phyloP scores from a whole-genome alignment of 2,329 filamentous ascomycete species.

The Colletotrichum musicola region DNA sequence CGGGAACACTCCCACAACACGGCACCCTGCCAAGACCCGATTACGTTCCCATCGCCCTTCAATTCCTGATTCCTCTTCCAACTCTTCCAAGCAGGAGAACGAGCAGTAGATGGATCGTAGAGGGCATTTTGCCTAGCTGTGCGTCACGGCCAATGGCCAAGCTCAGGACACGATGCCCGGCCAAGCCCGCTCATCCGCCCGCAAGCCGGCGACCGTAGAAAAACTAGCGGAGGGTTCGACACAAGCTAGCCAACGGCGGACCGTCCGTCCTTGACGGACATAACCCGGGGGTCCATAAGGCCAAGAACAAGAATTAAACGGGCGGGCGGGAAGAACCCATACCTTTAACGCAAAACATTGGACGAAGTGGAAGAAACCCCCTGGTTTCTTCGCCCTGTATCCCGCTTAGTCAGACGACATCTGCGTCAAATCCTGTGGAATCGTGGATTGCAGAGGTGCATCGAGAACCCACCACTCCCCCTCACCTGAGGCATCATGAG shows the following conservation, averaged over 20 bases:
- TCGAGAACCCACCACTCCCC: neutral
- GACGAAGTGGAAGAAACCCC: neutral
- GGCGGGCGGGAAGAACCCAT: neutral
- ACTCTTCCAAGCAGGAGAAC: neutral
- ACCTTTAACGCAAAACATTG: neutral
- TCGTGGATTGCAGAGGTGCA: neutral
- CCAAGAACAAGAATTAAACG: neutral
- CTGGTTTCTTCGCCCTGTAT: neutral
- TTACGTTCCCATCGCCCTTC: neutral
- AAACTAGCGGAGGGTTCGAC: neutral
- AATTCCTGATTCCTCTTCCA: too few relatives aligned
- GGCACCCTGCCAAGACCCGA: neutral
- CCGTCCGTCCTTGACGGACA: neutral
- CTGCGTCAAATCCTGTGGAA: neutral
- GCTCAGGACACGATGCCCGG: neutral
- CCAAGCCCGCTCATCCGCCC: neutral
- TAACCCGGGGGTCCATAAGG: neutral
- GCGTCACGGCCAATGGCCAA: neutral
- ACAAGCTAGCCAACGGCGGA: neutral
- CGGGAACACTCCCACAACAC: constrained; percentile 12
- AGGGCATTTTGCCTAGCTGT: too few relatives aligned
- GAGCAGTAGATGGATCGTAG: too few relatives aligned
- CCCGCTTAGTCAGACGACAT: too few relatives aligned
- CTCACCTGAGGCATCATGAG: too few relatives aligned
- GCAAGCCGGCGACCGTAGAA: neutral